Percentiles rank a stretch among this genome's conserved stretches.
These are phyloP conservation scores for Solanum dulcamara DNA, from an alignment of 257 asterid species.

Conservation along the genomic window DNA sequence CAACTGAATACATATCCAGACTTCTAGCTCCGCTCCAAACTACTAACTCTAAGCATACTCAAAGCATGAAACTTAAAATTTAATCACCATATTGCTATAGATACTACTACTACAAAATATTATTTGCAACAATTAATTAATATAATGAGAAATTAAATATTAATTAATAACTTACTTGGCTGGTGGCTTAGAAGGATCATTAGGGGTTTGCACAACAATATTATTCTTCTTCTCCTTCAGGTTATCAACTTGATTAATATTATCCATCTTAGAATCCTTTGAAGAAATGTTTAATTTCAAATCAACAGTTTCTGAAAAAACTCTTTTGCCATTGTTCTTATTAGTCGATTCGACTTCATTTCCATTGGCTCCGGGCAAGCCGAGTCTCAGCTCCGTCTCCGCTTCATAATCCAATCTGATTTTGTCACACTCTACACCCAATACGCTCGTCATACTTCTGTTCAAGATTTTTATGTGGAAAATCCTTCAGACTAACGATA, in stretches of 20 bases:
- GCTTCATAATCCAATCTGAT: conserved; percentile 22
- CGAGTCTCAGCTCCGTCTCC: conserved; percentile 38
- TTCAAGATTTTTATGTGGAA: not conserved
- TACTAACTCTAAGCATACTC: not conserved
- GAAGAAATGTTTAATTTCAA: conserved; percentile 33
- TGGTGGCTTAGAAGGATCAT: conserved; percentile 27
- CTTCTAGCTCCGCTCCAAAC: not conserved
- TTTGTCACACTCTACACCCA: conserved; percentile 5
- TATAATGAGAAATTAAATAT: not conserved
- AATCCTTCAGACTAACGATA: not conserved
- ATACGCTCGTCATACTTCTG: not conserved
- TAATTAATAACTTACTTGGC: conserved; percentile 24
- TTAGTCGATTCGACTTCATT: not conserved
- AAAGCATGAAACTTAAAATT: not conserved
- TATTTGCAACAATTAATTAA: not conserved
- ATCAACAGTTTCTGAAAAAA: conserved; percentile 31
- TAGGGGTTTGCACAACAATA: not conserved
- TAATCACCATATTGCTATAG: not conserved
- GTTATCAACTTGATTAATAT: not conserved
- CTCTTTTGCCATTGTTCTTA: conserved; percentile 23
- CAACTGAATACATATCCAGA: fast-evolving
- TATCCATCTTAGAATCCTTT: not conserved
- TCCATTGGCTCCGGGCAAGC: conserved; percentile 29
- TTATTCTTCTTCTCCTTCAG: conserved; percentile 11
- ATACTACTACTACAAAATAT: not conserved